These are phyloP conservation scores for Ensete ventricosum DNA, from an alignment of 176 grass and related monocot genomes.

Conservation along the genomic window DNA sequence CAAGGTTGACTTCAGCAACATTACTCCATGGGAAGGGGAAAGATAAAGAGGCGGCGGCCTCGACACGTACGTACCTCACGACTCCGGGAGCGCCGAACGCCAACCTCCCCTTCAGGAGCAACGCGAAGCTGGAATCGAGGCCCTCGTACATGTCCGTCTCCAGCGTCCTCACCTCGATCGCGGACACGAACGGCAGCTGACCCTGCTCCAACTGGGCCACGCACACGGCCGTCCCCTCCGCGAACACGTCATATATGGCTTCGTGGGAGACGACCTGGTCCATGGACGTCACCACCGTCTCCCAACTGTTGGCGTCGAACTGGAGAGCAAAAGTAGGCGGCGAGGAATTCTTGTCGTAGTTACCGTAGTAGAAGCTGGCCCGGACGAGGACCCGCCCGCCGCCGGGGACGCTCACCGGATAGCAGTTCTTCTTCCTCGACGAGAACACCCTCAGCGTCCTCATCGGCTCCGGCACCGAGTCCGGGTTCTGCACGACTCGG, in stretches of 20 bases:
- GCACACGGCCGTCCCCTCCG: background rate
- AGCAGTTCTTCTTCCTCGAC: conserved; percentile 14
- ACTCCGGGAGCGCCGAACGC: background rate
- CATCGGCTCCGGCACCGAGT: background rate
- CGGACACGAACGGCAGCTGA: conserved; percentile 5
- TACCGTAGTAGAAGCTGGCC: conserved; percentile 6
- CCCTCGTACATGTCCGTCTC: background rate
- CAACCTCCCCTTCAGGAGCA: background rate
- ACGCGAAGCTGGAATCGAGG: background rate
- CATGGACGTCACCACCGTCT: background rate
- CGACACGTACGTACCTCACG: background rate
- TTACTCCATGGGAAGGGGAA: background rate
- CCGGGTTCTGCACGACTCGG: background rate
- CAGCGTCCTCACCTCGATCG: conserved; percentile 7
- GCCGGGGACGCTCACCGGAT: background rate
- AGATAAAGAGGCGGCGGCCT: background rate
- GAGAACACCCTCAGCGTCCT: background rate
- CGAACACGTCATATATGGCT: background rate
- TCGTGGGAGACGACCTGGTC: background rate
- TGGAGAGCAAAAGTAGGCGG: conserved; percentile 11
- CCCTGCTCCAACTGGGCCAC: background rate
- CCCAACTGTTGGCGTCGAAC: conserved; percentile 15
- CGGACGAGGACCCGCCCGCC: background rate
- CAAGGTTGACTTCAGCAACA: background rate
- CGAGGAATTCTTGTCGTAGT: conserved; percentile 4